Evolutionary conservation across 176 grass and related monocot species (phyloP).

Genomic region (Cymbopogon citratus): DNA sequence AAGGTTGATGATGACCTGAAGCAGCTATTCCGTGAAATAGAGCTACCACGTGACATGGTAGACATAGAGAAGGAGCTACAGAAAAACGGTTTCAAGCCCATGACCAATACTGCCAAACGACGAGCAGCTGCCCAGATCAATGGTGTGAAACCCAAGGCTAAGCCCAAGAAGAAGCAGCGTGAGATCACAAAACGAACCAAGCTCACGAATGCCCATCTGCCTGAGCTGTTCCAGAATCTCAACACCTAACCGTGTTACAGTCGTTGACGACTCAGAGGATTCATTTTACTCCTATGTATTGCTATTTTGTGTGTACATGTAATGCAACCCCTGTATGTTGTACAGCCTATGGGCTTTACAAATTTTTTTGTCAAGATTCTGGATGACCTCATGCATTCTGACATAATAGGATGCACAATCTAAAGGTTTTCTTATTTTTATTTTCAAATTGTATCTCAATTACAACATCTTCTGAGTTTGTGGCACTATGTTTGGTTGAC

Average conservation of each 20-base stretch:
- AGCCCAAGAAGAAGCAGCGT: slow-evolving; percentile 67
- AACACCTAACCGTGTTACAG: neutral
- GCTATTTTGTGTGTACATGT: neutral
- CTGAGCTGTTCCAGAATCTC: slow-evolving; percentile 74
- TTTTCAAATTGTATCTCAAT: neutral
- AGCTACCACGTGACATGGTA: slow-evolving; percentile 70
- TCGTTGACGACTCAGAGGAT: neutral
- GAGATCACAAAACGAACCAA: slow-evolving; percentile 72
- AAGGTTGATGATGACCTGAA: slow-evolving; percentile 82
- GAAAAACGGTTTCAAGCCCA: slow-evolving; percentile 79
- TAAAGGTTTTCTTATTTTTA: neutral
- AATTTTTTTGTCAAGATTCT: neutral
- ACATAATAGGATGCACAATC: neutral
- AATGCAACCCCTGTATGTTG: neutral
- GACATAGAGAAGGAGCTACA: slow-evolving; percentile 83
- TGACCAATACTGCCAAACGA: slow-evolving; percentile 62
- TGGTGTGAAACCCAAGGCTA: slow-evolving; percentile 52
- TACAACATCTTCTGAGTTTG: neutral
- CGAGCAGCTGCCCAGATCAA: slow-evolving; percentile 47
- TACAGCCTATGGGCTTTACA: neutral
- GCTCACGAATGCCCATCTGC: slow-evolving; percentile 92
- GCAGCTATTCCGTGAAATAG: slow-evolving; percentile 54
- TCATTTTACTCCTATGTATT: neutral
- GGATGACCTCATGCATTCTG: neutral
- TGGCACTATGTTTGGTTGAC: neutral